These are phyloP conservation scores for Paraphoma chrysanthemicola DNA, from an alignment of 2,329 filamentous ascomycete species.

Conservation along the genomic window DNA sequence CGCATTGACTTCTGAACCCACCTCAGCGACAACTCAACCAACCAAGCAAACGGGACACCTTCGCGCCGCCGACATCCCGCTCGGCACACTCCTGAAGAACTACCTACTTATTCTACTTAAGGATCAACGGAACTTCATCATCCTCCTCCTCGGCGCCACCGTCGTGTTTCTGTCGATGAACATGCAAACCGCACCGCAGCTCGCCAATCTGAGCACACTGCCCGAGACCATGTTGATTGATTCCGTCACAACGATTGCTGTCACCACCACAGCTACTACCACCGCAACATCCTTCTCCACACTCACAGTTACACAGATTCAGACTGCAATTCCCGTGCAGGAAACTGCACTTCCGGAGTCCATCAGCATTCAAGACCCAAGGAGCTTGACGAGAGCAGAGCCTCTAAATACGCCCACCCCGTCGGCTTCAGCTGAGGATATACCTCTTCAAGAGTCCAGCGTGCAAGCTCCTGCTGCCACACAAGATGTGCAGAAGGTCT, in stretches of 20 bases:
- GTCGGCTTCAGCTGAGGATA: too few relatives aligned
- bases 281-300: constrained; percentile 4
- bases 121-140: constrained; percentile 61
- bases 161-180: constrained; percentile 51
- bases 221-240: neutral
- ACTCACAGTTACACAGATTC: neutral
- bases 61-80: constrained; percentile 53
- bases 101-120: constrained; percentile 60
- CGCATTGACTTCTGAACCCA: neutral
- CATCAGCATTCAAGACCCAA: neutral
- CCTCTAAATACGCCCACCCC: too few relatives aligned
- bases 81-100: constrained; percentile 60
- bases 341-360: neutral
- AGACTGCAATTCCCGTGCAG: neutral
- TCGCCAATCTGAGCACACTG: neutral
- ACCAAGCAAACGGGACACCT: constrained; percentile 3
- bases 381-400: too few relatives aligned
- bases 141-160: constrained; percentile 54
- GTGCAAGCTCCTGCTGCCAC: too few relatives aligned
- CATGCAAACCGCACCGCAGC: constrained; percentile 14
- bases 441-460: too few relatives aligned
- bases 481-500: too few relatives aligned
- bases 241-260: neutral
- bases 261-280: constrained; percentile 3
- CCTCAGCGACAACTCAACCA: constrained; percentile 2